Evolutionary conservation across 1,139 yeast species (phyloP), one percentile per base, ranked within the genome.

Genomic region (Sugiyamaella pinicola): DNA sequence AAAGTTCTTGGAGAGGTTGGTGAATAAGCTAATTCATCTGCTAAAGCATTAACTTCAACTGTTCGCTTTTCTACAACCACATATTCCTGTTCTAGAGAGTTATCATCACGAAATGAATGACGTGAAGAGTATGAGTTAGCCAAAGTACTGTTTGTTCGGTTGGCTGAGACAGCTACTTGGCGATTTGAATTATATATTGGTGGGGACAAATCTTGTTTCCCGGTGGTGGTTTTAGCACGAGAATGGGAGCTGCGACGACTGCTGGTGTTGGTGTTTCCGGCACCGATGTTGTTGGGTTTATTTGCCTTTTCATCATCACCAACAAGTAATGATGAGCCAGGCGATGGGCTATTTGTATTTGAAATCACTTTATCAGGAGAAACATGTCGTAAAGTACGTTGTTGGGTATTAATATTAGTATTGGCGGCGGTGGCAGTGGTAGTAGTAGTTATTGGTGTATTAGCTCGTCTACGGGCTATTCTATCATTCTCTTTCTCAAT

Each of bases 21-120:
- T 9, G 64, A 58, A 42, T 59, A 55, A 22, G 71, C 93, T 52
- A 91, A 74, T 66, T 90, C 96, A 69, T 93, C 98, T 8, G 98
- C 98, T 53, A 93, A 75, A 1, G 96, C 95, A 71, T 93, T 93
- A 9, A 93, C 96, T 68, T 93, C 98, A 3, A 93, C 97, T 0
- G 95, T 89, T 51, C 95, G 79, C 69, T 90, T 91, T 68, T 93
- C 98, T 22, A 93, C 93, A 37, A 93, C 96, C 43, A 93, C 98
- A 63, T 93, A 93, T 64, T 90, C 97, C 59, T 60, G 60, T 22
- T 62, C 64, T 22, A 47, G 22, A n/a, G 24, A 10, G 17, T 47
- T 22, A 17, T 47, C 51, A 24, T 39, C 46, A 17, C 44, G 44
- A 6, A 28, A 17, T 18, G 46, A 42, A 2, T 31, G 46, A 5